Conservation (phyloP, 805 yeast genomes). For the Yamadazyma takamatsuzukensis region DNA sequence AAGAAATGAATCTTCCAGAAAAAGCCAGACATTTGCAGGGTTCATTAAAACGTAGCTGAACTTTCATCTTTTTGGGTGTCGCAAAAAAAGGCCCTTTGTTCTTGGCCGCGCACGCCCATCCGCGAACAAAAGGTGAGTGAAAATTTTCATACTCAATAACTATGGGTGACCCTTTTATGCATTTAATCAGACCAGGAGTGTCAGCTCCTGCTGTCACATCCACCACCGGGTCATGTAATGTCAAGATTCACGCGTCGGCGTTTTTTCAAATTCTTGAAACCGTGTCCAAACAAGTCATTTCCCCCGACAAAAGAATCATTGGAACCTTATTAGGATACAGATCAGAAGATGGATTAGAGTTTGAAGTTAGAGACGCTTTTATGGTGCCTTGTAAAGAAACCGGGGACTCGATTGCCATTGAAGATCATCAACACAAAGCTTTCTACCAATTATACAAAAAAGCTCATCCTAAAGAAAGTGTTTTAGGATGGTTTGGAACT, state of each 20-base stretch:
- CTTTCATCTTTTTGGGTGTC: too few species aligned
- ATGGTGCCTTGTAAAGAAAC: slow-evolving; percentile 79
- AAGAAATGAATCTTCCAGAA: slow-evolving; percentile 31
- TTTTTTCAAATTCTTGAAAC: slow-evolving; percentile 75
- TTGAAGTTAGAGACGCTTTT: slow-evolving; percentile 72
- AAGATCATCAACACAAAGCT: slow-evolving; percentile 69
- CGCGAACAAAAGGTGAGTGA: too few species aligned
- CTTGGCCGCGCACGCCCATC: too few species aligned
- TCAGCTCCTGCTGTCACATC: slow-evolving; percentile 44
- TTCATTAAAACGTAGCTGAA: too few species aligned
- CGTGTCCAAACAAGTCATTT: slow-evolving; percentile 47
- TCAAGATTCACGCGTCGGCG: slow-evolving; percentile 65
- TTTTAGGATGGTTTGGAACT: slow-evolving; percentile 82
- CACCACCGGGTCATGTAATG: slow-evolving; percentile 47
- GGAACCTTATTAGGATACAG: slow-evolving; percentile 81
- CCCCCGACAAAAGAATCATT: slow-evolving; percentile 53
- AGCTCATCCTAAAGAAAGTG: slow-evolving; percentile 72
- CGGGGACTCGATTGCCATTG: slow-evolving; percentile 70
- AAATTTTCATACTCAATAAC: slow-evolving; percentile 2
- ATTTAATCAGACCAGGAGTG: slow-evolving; percentile 49
- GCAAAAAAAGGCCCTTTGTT: too few species aligned
- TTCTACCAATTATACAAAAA: slow-evolving; percentile 69
- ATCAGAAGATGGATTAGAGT: slow-evolving; percentile 76
- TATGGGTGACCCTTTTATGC: slow-evolving; percentile 35
- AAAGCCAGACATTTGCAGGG: slow-evolving; percentile 32